These are phyloP conservation scores for Pleomassaria siparia DNA, from an alignment of 2,329 filamentous ascomycete genomes.

Conservation along the genomic window DNA sequence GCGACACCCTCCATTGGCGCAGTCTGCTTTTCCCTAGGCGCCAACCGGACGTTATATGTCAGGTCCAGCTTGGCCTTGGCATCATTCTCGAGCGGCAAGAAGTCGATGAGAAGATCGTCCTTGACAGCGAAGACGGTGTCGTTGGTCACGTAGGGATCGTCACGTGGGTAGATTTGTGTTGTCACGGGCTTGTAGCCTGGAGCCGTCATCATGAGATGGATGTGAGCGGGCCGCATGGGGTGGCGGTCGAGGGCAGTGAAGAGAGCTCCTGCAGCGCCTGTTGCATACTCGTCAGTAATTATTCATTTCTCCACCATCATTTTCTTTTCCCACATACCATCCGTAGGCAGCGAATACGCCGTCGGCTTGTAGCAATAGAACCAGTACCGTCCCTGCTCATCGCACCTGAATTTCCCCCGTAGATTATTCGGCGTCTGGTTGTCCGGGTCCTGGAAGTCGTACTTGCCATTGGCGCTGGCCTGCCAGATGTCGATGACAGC, in stretches of 20 bases:
- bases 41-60: constrained; percentile 62
- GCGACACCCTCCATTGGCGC: constrained; percentile 35
- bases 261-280: constrained; percentile 54
- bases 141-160: constrained; percentile 59
- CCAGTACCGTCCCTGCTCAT: constrained; percentile 69
- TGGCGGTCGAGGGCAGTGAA: constrained; percentile 59
- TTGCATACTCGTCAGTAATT: not conserved
- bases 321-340: too few relatives aligned
- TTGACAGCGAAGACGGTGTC: constrained; percentile 66
- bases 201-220: constrained; percentile 59
- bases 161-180: constrained; percentile 61
- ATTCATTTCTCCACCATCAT: too few relatives aligned
- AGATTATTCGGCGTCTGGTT: constrained; percentile 74
- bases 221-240: constrained; percentile 63
- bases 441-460: constrained; percentile 74
- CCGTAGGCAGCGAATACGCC: constrained; percentile 69
- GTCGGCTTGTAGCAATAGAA: constrained; percentile 77
- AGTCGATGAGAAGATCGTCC: constrained; percentile 61
- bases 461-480: constrained; percentile 72
- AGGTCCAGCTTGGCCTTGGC: constrained; percentile 60
- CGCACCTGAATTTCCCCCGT: constrained; percentile 72
- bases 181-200: constrained; percentile 59
- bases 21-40: constrained; percentile 42
- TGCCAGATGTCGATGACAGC: constrained; percentile 80
- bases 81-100: constrained; percentile 54